These are phyloP conservation scores for Ceratobasidium sp. DNA, from an alignment of 1,284 basidiomycete species.

Conservation along the genomic window DNA sequence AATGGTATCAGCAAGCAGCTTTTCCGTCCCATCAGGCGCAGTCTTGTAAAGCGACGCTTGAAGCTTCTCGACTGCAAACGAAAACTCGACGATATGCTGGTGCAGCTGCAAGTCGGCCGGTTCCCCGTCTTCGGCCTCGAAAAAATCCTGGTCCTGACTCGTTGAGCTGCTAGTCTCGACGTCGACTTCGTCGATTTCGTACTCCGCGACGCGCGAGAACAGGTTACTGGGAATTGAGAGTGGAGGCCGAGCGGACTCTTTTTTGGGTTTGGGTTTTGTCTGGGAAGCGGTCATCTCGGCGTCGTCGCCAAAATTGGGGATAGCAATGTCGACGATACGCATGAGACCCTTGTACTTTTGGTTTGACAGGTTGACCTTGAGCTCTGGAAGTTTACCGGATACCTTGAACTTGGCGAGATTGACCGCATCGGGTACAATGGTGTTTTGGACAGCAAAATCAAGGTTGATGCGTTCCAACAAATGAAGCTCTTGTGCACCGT, in stretches of 20 bases:
- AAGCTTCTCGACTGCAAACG: conserved; percentile 89
- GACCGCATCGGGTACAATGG: conserved; percentile 87
- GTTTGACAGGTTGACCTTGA: conserved; percentile 95
- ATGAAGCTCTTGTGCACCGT: conserved; percentile 70
- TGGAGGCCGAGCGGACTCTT: conserved; percentile 22
- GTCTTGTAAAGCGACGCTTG: conserved; percentile 83
- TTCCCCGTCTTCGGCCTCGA: conserved; percentile 73
- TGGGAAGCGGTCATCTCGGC: conserved; percentile 47
- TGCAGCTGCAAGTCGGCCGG: conserved; percentile 56
- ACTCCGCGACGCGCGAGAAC: conserved; percentile 67
- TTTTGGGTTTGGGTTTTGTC: conserved; percentile 18
- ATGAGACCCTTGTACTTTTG: conserved; percentile 94
- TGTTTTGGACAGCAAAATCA: conserved; percentile 89
- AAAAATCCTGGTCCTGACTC: conserved; percentile 64
- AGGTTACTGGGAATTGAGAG: conserved; percentile 55
- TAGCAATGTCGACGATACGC: conserved; percentile 88
- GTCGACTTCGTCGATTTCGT: conserved; percentile 71
- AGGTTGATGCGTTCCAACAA: conserved; percentile 94
- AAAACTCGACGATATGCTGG: conserved; percentile 87
- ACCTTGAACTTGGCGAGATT: conserved; percentile 92
- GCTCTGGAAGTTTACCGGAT: conserved; percentile 84
- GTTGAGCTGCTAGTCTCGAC: conserved; percentile 53
- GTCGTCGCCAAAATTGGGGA: conserved; percentile 81
- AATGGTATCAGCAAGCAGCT: conserved; percentile 77
- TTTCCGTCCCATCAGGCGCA: conserved; percentile 63